Evolutionary conservation across 495 filamentous ascomycete genomes (phyloP), one percentile per base, ranked within the genome.

Genomic region (Niebla homalea): DNA sequence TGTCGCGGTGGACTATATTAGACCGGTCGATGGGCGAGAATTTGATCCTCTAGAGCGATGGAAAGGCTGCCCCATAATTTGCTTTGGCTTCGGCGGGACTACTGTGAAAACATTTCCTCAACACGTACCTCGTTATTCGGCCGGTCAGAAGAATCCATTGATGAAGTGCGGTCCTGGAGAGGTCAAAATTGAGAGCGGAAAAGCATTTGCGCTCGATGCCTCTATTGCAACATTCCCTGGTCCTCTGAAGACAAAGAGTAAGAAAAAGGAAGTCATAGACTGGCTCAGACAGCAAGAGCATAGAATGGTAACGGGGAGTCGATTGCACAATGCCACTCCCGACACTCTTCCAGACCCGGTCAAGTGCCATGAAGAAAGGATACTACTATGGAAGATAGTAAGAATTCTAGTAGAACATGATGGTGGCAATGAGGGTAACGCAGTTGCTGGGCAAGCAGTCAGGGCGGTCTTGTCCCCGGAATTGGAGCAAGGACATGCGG

Each of bases 211-310:
- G 7, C 59, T 88, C 11, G 67, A 76, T 36, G 86, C 90, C 41
- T 73, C 75, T 7, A 69, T 92, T 46, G 75, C 78, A 14, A 84
- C 78, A 53, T 95, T 97, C 60, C 93, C 93, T 1, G 93, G 93
- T 0, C 90, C 93, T 16, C 68, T 96, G 10, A 88, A 80, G 68
- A 71, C 78, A 29, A 96, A 97, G 60, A 78, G 79, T 1, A 96
- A 90, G 73, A 99, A 97, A 70, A 97, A 97, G 67, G 93, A 99
- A 49, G 75, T 85, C 4, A 48, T 89, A 36, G 64, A 81, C 4
- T 99, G 93, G 92, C 70, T 99, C 29, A 79, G 68, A 3, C 71
- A 73, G 55, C 83, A 80, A 37, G 87, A 94, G 55, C 78, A 79
- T 12, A 71, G 65, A 5, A 66, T 96, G 22, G 87, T 89, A 63